These are phyloP conservation scores for Alloascoidea africana DNA, from an alignment of 805 yeast genomes.

Conservation along the genomic window DNA sequence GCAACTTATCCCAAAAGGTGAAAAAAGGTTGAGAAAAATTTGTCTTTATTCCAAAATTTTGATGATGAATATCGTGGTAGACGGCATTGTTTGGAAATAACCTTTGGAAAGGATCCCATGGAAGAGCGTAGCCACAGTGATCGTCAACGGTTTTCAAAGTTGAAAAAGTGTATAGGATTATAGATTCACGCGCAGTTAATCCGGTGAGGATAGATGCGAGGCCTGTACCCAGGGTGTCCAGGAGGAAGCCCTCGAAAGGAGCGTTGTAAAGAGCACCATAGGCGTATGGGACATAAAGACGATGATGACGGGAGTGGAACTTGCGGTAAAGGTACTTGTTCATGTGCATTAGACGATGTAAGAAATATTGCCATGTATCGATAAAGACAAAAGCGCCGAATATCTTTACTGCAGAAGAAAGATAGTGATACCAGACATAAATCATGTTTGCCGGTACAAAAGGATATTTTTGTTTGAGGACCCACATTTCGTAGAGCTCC, in stretches of 20 bases:
- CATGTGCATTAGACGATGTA: slow-evolving; percentile 81
- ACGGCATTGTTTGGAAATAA: slow-evolving; percentile 91
- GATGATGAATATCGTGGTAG: slow-evolving; percentile 96
- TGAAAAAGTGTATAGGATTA: slow-evolving; percentile 67
- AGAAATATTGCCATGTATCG: slow-evolving; percentile 91
- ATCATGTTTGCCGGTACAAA: not conserved
- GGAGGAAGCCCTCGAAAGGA: slow-evolving; percentile 82
- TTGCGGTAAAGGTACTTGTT: slow-evolving; percentile 60
- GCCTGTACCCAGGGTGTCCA: slow-evolving; percentile 90
- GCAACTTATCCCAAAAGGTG: slow-evolving; percentile 75
- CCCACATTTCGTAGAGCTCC: slow-evolving; percentile 33
- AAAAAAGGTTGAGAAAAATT: slow-evolving; percentile 95
- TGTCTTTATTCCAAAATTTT: slow-evolving; percentile 84
- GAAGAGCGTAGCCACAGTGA: slow-evolving; percentile 94
- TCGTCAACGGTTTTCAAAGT: slow-evolving; percentile 96
- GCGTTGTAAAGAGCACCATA: slow-evolving; percentile 93
- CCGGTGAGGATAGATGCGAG: slow-evolving; percentile 49
- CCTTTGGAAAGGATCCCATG: slow-evolving; percentile 80
- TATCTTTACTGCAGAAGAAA: slow-evolving; percentile 43
- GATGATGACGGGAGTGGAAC: slow-evolving; percentile 90
- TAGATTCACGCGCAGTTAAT: slow-evolving; percentile 63
- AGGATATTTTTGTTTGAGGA: slow-evolving; percentile 18
- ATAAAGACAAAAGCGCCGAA: slow-evolving; percentile 53
- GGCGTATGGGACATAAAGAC: slow-evolving; percentile 91
- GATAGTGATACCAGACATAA: slow-evolving; percentile 36